Evolutionary conservation across 805 yeast species (phyloP).

Genomic region (Kodamaea neixiangensis): DNA sequence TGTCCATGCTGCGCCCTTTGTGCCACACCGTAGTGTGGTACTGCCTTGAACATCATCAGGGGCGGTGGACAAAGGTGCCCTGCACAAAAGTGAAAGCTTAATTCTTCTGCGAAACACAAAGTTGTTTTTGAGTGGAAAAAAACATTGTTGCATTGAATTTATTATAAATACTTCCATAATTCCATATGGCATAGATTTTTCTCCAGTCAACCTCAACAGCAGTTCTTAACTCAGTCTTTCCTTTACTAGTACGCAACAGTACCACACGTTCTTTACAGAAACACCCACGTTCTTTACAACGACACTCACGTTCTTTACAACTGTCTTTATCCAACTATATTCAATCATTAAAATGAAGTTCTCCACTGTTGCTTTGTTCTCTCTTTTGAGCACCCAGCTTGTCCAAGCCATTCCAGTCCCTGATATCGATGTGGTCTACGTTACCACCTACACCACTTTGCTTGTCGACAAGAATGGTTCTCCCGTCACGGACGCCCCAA

Average conservation of each 20-base stretch:
- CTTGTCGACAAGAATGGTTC: slow-evolving; percentile 13
- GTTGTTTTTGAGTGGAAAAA: too few relatives aligned
- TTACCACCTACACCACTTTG: slow-evolving; percentile 25
- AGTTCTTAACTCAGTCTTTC: too few relatives aligned
- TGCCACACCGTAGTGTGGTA: too few relatives aligned
- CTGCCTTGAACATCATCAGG: too few relatives aligned
- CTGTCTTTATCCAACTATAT: too few relatives aligned
- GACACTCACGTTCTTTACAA: slow-evolving; percentile 8
- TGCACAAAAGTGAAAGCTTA: too few relatives aligned
- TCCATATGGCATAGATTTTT: not conserved
- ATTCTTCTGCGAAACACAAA: too few relatives aligned
- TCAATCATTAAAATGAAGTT: slow-evolving; percentile 21
- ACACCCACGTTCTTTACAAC: not conserved
- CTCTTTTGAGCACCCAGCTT: slow-evolving; percentile 15
- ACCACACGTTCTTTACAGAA: slow-evolving; percentile 1
- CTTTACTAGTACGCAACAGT: slow-evolving; percentile 3
- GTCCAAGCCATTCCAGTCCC: slow-evolving; percentile 30
- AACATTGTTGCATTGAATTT: too few relatives aligned
- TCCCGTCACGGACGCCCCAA: slow-evolving; percentile 6
- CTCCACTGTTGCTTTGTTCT: slow-evolving; percentile 16
- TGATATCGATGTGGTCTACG: slow-evolving; percentile 24
- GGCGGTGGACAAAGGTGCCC: too few relatives aligned
- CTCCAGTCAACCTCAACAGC: slow-evolving; percentile 1
- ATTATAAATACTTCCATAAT: not conserved
- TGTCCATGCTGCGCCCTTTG: too few relatives aligned